Base-by-base conservation (phyloP, 192 early-diverging fungal species). In the Radiomyces spectabilis region DNA sequence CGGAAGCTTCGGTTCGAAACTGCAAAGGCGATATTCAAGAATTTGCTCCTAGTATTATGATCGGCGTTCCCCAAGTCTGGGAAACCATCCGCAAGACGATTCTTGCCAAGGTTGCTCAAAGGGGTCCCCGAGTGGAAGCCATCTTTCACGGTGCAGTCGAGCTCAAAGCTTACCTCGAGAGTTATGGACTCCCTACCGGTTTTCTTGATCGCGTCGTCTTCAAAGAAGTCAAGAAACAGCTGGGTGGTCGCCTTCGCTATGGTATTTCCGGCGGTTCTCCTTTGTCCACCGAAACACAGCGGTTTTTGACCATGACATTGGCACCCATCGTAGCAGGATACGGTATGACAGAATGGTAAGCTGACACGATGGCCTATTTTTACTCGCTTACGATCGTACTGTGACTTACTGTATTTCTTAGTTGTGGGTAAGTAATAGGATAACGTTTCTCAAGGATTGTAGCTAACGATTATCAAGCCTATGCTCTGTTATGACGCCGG, bases 261-360 rank as follows among this genome's bases (percentile, higher is more conserved):
- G 76, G 82, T 1, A 29, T 86, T 19, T 80, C 77, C 15, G 86
- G 85, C 47, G 88, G 88, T 40, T 86, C 88, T 1, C 82, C 84
- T 42, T 71, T 91, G 53, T 77, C 84, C 42, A 51, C 67, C 29
- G 85, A 86, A 40, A 89, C 86, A 1, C 84, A 87, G 29, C 61
- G 75, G 32, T 91, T 87, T 55, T 61, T 91, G 60, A 74, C 76
- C 27, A 66, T 75, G 48, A 63, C 73, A n/a, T 59, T 84, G 27
- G 83, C 81, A 59, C 69, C 78, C 16, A 66, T 85, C 15, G 51
- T 88, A 6, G 71, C 76, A 27, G 88, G 88, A 12, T 87, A 85
- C 62, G 86, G 87, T 24, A 80, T 90, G 68, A 87, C 85, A 26
- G 85, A n/a, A n/a, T n/a, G n/a, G n/a, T n/a, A n/a, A n/a, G n/a